Evolutionary conservation across 1,284 basidiomycete species (phyloP), one percentile per base, ranked within the genome.

Genomic region (Pseudozyma tsukubaensis): DNA sequence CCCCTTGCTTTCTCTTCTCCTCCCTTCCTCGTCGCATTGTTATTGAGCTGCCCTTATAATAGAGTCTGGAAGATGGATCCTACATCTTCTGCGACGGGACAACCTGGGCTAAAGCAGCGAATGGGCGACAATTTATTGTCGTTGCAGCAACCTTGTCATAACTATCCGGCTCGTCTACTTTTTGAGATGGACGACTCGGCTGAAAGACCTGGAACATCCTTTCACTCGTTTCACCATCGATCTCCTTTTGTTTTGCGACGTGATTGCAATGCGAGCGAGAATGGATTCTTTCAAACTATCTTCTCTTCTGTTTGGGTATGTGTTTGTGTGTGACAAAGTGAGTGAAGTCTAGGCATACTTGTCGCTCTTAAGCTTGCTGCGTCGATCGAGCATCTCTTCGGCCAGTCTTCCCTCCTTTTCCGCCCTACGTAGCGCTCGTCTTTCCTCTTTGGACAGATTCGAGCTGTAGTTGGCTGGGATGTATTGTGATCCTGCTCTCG

Each of bases 311-410:
- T n/a, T n/a, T n/a, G 24, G 24, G 24, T 29, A 29, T 29, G 24
- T 29, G 24, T 29, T 29, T 29, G 24, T 29, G 24, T 29, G 3
- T 29, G 24, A 3, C 24, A 29, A 29, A 29, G 24, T 29, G 24
- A 29, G 24, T 29, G 24, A 29, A 29, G n/a, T 29, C 24, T 29
- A 29, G 24, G 24, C 24, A 13, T 19, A 21, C 39, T 48, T 60
- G 35, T 47, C 37, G 40, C 80, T 82, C 59, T 82, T 82, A 51
- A 78, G 59, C 62, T 67, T 74, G 10, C 64, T 70, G 14, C 80
- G 71, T 6, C 78, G 70, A 35, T 82, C 76, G 14, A 82, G 77
- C 80, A 80, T 79, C 49, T 74, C 80, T 56, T 82, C 80, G 18
- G 77, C 77, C 2, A 82, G 63, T n/a, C 80, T 59, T 11, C 80